Evolutionary conservation across 208 protist species (phyloP), one percentile per base, ranked within the genome.

Genomic region (Vickermania spadyakhi): DNA sequence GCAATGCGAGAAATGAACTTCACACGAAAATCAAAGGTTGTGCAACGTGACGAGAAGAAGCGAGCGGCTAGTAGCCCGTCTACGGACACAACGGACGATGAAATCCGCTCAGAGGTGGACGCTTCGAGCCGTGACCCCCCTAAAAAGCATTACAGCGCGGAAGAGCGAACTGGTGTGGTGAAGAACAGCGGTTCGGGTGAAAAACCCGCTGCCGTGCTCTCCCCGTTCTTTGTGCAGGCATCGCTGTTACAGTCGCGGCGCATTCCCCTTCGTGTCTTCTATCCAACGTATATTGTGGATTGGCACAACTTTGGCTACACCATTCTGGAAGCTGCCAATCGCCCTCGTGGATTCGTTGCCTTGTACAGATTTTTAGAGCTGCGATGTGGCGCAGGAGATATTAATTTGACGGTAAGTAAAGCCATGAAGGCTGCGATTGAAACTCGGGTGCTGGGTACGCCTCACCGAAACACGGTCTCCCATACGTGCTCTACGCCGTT

Each of bases 291-390:
- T 29, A 62, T 92, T 2, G 86, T 97, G 36, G 92, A 97, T 63
- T 96, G 86, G 86, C 92, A 97, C 70, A 97, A 97, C 73, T 88
- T 85, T 50, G 92, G 92, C 28, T 89, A 86, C 68, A 96, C 86
- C 7, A 84, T 97, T 41, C 68, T 96, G 22, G 36, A 81, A 36
- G 69, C 70, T 27, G 76, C 71, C 14, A 62, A 75, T 22, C 73
- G 86, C 3, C 82, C 82, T 18, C 60, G 41, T n/a, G 13, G 68
- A 50, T 71, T 66, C 21, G 75, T 90, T 25, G 54, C 51, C 53
- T 21, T 89, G 7, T 96, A 96, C 73, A 64, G 79, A 28, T 61
- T 79, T 22, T 42, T 96, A 4, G 89, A 94, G 65, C 70, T 76
- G 55, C 30, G 71, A 59, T n/a, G 79, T 5, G 83, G 82, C 36